Conservation (phyloP, 768 basidiomycete genomes). For the Leccinellum rugosiceps region DNA sequence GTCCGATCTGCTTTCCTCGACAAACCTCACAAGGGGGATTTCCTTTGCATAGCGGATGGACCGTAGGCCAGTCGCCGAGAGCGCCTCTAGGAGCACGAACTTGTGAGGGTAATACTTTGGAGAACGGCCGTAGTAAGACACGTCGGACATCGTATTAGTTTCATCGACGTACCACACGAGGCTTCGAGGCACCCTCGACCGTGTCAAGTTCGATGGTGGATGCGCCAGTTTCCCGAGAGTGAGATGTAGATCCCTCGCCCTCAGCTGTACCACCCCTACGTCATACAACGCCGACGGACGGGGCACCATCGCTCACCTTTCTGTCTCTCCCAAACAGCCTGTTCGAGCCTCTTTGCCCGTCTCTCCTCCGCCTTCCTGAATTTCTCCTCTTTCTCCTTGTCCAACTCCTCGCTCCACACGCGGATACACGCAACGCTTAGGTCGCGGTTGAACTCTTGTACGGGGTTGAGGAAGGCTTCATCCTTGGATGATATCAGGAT, state of each 20-base stretch:
- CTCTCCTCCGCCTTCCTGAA: constrained; percentile 56
- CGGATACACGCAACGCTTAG: constrained; percentile 87
- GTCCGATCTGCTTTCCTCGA: neutral
- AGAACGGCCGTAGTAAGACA: neutral
- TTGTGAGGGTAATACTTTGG: constrained; percentile 55
- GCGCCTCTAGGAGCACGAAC: constrained; percentile 83
- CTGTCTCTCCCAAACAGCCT: constrained; percentile 40
- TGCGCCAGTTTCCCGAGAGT: neutral
- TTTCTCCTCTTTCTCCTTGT: constrained; percentile 57
- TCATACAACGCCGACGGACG: neutral
- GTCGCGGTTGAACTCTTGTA: constrained; percentile 98
- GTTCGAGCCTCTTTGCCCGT: constrained; percentile 36
- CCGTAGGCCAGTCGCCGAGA: constrained; percentile 93
- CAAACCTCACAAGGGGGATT: constrained; percentile 85
- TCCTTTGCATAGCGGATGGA: constrained; percentile 98
- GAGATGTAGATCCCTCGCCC: neutral
- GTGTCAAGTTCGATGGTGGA: constrained; percentile 2
- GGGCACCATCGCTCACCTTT: constrained; percentile 37
- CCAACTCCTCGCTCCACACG: constrained; percentile 77
- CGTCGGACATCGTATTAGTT: neutral
- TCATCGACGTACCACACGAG: constrained; percentile 22
- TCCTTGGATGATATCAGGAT: constrained; percentile 70
- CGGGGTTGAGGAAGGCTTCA: constrained; percentile 93
- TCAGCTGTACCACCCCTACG: neutral
- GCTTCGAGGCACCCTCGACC: constrained; percentile 7